Conservation (phyloP, 2,329 filamentous ascomycete species). For the Sphaerostilbella broomeana region DNA sequence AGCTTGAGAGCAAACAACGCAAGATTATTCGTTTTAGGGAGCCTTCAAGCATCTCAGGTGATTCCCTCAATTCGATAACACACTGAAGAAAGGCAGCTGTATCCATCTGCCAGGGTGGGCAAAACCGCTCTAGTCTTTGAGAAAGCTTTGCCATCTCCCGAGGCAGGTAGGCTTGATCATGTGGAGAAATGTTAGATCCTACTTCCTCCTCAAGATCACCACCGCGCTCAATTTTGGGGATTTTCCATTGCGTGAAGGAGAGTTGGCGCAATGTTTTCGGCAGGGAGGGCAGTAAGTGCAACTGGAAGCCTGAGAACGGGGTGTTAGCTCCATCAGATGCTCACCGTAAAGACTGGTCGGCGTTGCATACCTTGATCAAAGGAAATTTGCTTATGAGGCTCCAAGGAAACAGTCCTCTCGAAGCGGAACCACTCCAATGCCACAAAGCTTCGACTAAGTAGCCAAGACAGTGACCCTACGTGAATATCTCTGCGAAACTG, state of each 20-base stretch:
- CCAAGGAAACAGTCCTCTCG: neutral
- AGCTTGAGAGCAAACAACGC: neutral
- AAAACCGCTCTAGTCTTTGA: slow-evolving; percentile 1
- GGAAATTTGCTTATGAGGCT: neutral
- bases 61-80: neutral
- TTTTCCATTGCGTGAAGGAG: slow-evolving; percentile 6
- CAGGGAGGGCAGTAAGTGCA: slow-evolving; percentile 1
- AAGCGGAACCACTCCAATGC: slow-evolving; percentile 6
- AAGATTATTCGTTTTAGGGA: slow-evolving; percentile 1
- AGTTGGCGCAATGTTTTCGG: slow-evolving; percentile 5
- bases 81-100: slow-evolving; percentile 3
- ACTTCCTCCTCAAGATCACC: neutral
- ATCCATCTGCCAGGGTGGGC: slow-evolving; percentile 8
- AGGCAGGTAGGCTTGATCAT: neutral
- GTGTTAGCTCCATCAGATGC: neutral
- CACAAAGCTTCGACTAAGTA: slow-evolving; percentile 4
- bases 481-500: slow-evolving; percentile 4
- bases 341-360: neutral
- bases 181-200: neutral
- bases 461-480: neutral
- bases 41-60: neutral
- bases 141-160: slow-evolving; percentile 6
- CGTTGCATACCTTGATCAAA: slow-evolving; percentile 3
- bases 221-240: neutral
- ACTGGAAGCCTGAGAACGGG: neutral